Percentiles rank a stretch among this genome's conserved stretches.
Evolutionary conservation across 805 yeast genomes (phyloP).

Genomic region (Lipomyces sp.): DNA sequence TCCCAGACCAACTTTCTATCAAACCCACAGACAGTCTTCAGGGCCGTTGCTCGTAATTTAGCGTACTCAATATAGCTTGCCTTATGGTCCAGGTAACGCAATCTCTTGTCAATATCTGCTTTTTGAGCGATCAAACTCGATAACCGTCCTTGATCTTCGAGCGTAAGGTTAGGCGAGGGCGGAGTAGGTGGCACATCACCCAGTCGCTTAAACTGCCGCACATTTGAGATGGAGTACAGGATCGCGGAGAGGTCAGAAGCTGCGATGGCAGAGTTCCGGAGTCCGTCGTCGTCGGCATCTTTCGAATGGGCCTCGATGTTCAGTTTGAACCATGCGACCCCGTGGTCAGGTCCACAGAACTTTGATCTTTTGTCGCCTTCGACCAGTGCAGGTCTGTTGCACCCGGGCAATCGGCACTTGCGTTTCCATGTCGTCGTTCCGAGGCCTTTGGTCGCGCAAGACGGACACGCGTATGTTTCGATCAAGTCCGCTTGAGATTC

Average conservation of each 20-base stretch:
- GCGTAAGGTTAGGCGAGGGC: not conserved
- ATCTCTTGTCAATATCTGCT: conserved; percentile 21
- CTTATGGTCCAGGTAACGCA: conserved; percentile 33
- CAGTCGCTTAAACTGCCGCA: conserved; percentile 18
- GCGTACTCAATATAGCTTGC: conserved; percentile 34
- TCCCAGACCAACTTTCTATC: conserved; percentile 40
- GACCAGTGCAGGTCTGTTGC: conserved; percentile 56
- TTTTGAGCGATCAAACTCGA: conserved; percentile 9
- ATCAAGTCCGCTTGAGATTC: conserved; percentile 59
- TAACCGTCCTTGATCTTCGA: conserved; percentile 9
- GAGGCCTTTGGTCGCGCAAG: conserved; percentile 58
- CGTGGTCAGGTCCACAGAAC: conserved; percentile 79
- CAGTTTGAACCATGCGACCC: conserved; percentile 49
- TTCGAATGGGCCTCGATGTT: conserved; percentile 3
- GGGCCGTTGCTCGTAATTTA: conserved; percentile 37
- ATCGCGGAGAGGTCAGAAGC: conserved; percentile 17
- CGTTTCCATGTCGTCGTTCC: conserved; percentile 70
- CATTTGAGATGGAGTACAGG: conserved; percentile 7
- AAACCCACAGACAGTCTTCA: conserved; percentile 43
- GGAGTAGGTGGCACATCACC: conserved; percentile 17
- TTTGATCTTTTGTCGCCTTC: conserved; percentile 53
- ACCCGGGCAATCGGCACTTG: conserved; percentile 66
- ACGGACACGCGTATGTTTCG: conserved; percentile 70
- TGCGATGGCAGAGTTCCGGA: conserved; percentile 12
- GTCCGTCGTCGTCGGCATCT: conserved; percentile 15